A percentile compares a stretch with the other conserved stretches of the same genome.
Evolutionary conservation across 345 rosid species (phyloP).

Genomic region (Populus ilicifolia): DNA sequence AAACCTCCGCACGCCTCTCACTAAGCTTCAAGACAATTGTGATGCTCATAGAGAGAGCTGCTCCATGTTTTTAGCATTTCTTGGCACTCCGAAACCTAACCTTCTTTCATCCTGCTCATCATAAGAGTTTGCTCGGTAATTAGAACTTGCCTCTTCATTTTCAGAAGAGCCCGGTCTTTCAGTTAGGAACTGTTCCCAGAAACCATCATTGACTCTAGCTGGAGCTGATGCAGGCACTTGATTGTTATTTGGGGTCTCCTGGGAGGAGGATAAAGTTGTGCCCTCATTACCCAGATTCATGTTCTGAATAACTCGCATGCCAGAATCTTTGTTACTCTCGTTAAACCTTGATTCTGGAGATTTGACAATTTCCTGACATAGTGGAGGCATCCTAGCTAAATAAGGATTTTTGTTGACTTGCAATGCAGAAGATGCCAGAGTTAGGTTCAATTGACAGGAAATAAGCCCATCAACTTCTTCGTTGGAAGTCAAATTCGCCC

Average conservation of each 20-base stretch:
- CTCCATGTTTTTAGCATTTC: slow-evolving; percentile 47
- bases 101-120: slow-evolving; percentile 60
- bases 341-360: slow-evolving; percentile 26
- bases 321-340: slow-evolving; percentile 34
- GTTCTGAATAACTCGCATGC: slow-evolving; percentile 16
- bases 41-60: slow-evolving; percentile 63
- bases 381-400: slow-evolving; percentile 36
- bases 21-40: background rate
- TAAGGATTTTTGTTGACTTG: slow-evolving; percentile 46
- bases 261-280: slow-evolving; percentile 24
- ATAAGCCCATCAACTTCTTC: slow-evolving; percentile 70
- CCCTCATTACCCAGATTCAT: slow-evolving; percentile 23
- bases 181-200: slow-evolving; percentile 94
- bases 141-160: slow-evolving; percentile 81
- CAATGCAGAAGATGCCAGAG: slow-evolving; percentile 73
- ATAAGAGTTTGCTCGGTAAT: slow-evolving; percentile 48
- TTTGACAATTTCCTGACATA: slow-evolving; percentile 35
- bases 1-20: slow-evolving; percentile 21
- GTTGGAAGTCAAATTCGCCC: slow-evolving; percentile 39
- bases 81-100: slow-evolving; percentile 38
- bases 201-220: slow-evolving; percentile 70
- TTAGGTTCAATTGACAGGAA: slow-evolving; percentile 78
- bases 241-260: slow-evolving; percentile 41
- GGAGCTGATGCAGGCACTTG: slow-evolving; percentile 49
- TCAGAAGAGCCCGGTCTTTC: slow-evolving; percentile 88